Evolutionary conservation across 768 basidiomycete species (phyloP), one percentile per base, ranked within the genome.

Genomic region (Trametes gibbosa): DNA sequence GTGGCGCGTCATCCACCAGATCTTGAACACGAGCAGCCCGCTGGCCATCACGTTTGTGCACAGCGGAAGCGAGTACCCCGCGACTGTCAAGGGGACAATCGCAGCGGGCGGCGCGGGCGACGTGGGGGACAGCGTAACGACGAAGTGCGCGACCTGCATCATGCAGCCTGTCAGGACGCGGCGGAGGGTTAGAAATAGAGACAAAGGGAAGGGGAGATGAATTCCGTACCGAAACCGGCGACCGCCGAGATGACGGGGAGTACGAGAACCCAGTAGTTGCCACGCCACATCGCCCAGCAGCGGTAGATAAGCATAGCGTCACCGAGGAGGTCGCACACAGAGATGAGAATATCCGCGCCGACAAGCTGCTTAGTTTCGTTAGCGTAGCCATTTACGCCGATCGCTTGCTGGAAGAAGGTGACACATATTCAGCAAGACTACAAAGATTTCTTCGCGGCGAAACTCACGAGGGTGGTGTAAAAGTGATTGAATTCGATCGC

Each of bases 1-100:
- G 9, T n/a, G 43, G 21, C 65, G 66, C 13, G 67, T 65, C 40
- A 63, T 59, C 43, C 63, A 58, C 75, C 73, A 78, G 25, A 80
- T 76, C 34, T 75, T 76, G 40, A 51, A 65, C 21, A 74, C 72
- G 45, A 80, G 78, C 65, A 81, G 74, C 13, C 54, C 48, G 5
- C 79, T 79, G 34, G 79, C 72, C 32, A 80, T 56, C 62, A 75
- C 53, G 54, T 80, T 81, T 2, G 76, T 74, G 51, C 70, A 71
- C 34, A 80, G 70, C 1, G 79, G 75, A 27, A 80, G 71, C 25
- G 57, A n/a, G 39, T 75, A 79, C 14, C 59, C 68, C 0, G 76
- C 76, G 8, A 43, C 37, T 5, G 37, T 39, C 37, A 39, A 14
- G 13, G 37, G 37, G 7, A 39, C 37, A 14, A 39, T 39, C 37